Evolutionary conservation across 2,329 filamentous ascomycete genomes (phyloP).

Genomic region (Clonostachys rhizophaga): DNA sequence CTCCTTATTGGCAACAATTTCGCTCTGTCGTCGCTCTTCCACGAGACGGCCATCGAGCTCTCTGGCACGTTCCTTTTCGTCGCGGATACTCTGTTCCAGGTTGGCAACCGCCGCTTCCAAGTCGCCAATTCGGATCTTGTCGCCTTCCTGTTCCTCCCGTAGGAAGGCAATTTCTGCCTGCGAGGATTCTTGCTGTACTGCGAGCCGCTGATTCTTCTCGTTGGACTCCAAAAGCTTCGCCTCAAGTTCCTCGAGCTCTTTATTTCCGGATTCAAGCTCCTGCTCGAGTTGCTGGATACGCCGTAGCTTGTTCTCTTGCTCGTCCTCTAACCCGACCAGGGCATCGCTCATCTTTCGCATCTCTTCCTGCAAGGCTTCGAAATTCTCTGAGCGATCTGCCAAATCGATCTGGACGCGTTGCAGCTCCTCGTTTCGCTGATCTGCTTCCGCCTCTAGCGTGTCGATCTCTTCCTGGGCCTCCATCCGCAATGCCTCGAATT

Average conservation of each 20-base stretch:
- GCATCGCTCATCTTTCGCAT: slow-evolving; percentile 90
- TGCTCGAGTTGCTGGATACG: slow-evolving; percentile 79
- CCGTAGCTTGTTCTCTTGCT: slow-evolving; percentile 72
- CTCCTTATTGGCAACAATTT: slow-evolving; percentile 80
- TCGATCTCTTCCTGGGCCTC: slow-evolving; percentile 66
- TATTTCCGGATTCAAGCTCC: slow-evolving; percentile 78
- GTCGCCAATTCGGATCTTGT: slow-evolving; percentile 97
- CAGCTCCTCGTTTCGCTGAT: slow-evolving; percentile 67
- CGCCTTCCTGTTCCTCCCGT: slow-evolving; percentile 91
- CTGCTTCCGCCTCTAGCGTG: slow-evolving; percentile 64
- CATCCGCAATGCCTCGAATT: slow-evolving; percentile 55
- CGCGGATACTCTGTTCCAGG: slow-evolving; percentile 73
- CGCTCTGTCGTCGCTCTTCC: slow-evolving; percentile 79
- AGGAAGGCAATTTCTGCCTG: slow-evolving; percentile 93
- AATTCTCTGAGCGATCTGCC: slow-evolving; percentile 76
- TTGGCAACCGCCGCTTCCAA: slow-evolving; percentile 79
- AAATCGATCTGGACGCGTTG: slow-evolving; percentile 68
- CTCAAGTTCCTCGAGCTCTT: slow-evolving; percentile 82
- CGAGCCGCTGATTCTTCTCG: slow-evolving; percentile 80
- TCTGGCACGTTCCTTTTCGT: slow-evolving; percentile 72
- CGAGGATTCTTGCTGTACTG: slow-evolving; percentile 87
- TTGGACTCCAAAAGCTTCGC: slow-evolving; percentile 79
- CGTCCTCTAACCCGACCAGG: slow-evolving; percentile 82
- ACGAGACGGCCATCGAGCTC: slow-evolving; percentile 72
- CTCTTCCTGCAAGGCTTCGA: slow-evolving; percentile 86